Conservation (phyloP, 208 protist genomes). For the Angomonas ambiguus region DNA sequence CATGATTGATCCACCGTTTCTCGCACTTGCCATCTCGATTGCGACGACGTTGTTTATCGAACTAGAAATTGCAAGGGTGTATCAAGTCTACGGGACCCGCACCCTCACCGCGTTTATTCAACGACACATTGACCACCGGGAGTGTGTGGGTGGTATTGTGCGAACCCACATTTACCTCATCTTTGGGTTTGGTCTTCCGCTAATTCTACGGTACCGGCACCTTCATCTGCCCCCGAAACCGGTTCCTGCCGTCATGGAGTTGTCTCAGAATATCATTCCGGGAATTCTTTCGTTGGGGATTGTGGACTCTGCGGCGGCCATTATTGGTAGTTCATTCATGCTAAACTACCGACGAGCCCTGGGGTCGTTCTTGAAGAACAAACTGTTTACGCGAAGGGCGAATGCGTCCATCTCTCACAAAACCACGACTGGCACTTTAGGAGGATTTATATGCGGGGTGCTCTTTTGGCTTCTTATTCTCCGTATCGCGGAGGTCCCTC, state of each 20-base stretch:
- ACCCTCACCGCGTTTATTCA: slow-evolving; percentile 46
- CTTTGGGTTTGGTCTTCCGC: slow-evolving; percentile 60
- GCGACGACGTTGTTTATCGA: slow-evolving; percentile 48
- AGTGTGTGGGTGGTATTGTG: slow-evolving; percentile 55
- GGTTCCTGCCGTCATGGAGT: slow-evolving; percentile 49
- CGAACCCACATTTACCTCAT: slow-evolving; percentile 89
- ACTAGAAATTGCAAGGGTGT: slow-evolving; percentile 62
- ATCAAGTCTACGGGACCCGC: slow-evolving; percentile 56
- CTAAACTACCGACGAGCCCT: slow-evolving; percentile 52
- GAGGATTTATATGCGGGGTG: slow-evolving; percentile 61
- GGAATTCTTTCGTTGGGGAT: slow-evolving; percentile 80
- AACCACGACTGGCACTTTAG: slow-evolving; percentile 79
- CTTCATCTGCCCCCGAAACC: slow-evolving; percentile 14
- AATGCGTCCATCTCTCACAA: slow-evolving; percentile 88
- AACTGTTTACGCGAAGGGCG: slow-evolving; percentile 65
- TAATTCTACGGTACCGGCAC: slow-evolving; percentile 73
- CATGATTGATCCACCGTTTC: slow-evolving; percentile 78
- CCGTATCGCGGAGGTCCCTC: slow-evolving; percentile 40
- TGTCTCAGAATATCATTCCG: slow-evolving; percentile 78
- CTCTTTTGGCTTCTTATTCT: slow-evolving; percentile 72
- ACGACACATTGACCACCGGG: slow-evolving; percentile 73
- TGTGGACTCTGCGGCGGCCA: slow-evolving; percentile 76
- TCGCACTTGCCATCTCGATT: slow-evolving; percentile 69
- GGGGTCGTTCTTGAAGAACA: slow-evolving; percentile 70
- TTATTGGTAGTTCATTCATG: slow-evolving; percentile 79